Evolutionary conservation across 2,329 filamentous ascomycete species (phyloP), one percentile per base, ranked within the genome.

Genomic region (Dendrostoma leiphaemia): DNA sequence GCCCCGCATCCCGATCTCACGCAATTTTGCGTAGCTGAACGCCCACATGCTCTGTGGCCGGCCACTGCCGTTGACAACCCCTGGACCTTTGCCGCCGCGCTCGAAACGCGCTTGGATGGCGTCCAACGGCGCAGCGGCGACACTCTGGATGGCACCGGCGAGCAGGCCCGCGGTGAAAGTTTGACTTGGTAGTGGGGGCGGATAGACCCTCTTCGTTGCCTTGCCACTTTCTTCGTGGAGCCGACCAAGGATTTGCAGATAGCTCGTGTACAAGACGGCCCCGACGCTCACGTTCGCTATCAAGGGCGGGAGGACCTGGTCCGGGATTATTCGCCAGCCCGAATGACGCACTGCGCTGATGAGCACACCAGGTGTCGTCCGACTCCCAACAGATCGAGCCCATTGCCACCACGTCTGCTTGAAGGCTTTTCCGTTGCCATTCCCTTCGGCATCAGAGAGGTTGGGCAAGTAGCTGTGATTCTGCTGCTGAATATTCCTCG

Each of bases 21-120:
- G 76, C 31, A 90, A 77, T 69, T 87, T 87, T 54, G 82, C 79
- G 9, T 74, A 77, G 34, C 83, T 83, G 63, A 91, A 91, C 15
- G 80, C 74, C 88, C 88, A 91, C 82, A 91, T 88, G 65, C 81
- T 89, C 60, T 78, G 80, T 1, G 74, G 78, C 50, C 70, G 53
- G 8, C 53, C 58, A 21, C 65, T 68, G 10, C 70, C 70, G 32
- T 61, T 69, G 17, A 71, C 67, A 61, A 80, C 71, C n/a, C 61
- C 64, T 15, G 60, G 59, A 2, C 59, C 64, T 24, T 57, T 54
- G 21, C 57, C 56, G 4, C 59, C 57, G 3, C 63, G 56, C 62
- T 89, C 85, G 68, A 89, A 91, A 8, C 88, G 79, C 4, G 86
- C 84, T 63, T 90, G 87, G 3, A 92, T 80, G 0, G 89, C 89